These are phyloP conservation scores for Wickerhamiella qilinensis DNA, from an alignment of 805 yeast genomes.

Conservation along the genomic window DNA sequence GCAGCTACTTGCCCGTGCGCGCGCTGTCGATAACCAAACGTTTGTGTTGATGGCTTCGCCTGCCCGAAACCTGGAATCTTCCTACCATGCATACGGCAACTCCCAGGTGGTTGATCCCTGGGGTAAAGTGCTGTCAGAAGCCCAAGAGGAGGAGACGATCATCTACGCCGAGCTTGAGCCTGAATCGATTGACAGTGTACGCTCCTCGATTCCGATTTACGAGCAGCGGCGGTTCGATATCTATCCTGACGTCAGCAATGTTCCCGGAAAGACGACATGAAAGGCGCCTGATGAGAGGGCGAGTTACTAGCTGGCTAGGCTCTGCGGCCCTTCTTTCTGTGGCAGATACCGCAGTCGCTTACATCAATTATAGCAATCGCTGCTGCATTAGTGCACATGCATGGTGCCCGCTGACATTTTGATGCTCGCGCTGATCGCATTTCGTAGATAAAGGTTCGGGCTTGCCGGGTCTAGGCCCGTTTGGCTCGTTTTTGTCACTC, in stretches of 20 bases:
- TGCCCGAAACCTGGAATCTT: constrained; percentile 71
- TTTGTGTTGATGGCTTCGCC: constrained; percentile 58
- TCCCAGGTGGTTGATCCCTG: constrained; percentile 77
- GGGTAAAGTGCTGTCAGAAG: constrained; percentile 65
- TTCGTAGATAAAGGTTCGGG: no score
- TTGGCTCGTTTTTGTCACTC: no score
- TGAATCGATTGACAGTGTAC: constrained; percentile 35
- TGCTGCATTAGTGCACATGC: no score
- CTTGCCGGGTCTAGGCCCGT: no score
- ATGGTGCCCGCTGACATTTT: no score
- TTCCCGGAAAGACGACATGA: no score
- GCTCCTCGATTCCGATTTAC: constrained; percentile 54
- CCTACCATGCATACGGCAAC: constrained; percentile 75
- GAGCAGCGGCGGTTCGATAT: constrained; percentile 59
- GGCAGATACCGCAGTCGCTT: no score
- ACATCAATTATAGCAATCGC: no score
- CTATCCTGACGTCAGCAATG: constrained; percentile 30
- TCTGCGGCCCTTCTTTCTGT: no score
- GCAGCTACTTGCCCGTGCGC: constrained; percentile 59
- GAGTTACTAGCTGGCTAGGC: no score
- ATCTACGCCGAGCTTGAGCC: constrained; percentile 62
- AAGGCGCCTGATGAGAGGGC: no score
- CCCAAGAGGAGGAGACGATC: constrained; percentile 65
- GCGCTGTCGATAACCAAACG: constrained; percentile 81
- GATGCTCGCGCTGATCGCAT: no score